A percentile compares a stretch with the other conserved stretches of the same genome.
phyloP scores from a whole-genome alignment of 768 basidiomycete species.

The Udeniomyces megalosporus region DNA sequence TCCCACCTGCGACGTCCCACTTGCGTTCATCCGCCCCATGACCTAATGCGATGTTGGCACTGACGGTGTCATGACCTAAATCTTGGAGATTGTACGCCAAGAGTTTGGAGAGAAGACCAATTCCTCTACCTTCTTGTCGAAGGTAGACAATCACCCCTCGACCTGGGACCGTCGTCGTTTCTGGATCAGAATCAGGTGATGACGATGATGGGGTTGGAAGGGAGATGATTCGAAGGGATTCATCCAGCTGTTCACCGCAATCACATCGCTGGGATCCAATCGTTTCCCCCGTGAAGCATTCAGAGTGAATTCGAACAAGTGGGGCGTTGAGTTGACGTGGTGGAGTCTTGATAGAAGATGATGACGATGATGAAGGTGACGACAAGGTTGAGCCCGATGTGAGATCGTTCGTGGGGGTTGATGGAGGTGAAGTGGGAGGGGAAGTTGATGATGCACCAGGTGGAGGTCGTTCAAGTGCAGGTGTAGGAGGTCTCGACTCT shows the following conservation, averaged over 20 bases:
- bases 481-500: not conserved
- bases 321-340: constrained; percentile 35
- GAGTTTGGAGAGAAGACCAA: constrained; percentile 87
- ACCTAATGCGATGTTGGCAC: constrained; percentile 87
- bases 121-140: constrained; percentile 93
- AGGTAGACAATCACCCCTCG: constrained; percentile 89
- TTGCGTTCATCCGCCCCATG: constrained; percentile 85
- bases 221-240: constrained; percentile 56
- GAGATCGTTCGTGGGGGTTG: not conserved
- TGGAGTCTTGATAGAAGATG: no score
- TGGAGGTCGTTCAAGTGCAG: constrained; percentile 7
- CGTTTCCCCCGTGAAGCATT: constrained; percentile 97
- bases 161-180: constrained; percentile 37
- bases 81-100: constrained; percentile 96
- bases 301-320: constrained; percentile 87
- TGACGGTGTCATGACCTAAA: constrained; percentile 95
- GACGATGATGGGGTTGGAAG: constrained; percentile 8
- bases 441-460: not conserved
- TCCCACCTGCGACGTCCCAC: constrained; percentile 81
- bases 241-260: constrained; percentile 95
- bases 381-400: not conserved
- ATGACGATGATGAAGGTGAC: not conserved
- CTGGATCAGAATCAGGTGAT: not conserved
- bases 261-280: constrained; percentile 97
- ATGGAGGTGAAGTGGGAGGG: not conserved